Evolutionary conservation across 257 asterid species (phyloP), one percentile per base, ranked within the genome.

Genomic region (Linderniella brevidens): DNA sequence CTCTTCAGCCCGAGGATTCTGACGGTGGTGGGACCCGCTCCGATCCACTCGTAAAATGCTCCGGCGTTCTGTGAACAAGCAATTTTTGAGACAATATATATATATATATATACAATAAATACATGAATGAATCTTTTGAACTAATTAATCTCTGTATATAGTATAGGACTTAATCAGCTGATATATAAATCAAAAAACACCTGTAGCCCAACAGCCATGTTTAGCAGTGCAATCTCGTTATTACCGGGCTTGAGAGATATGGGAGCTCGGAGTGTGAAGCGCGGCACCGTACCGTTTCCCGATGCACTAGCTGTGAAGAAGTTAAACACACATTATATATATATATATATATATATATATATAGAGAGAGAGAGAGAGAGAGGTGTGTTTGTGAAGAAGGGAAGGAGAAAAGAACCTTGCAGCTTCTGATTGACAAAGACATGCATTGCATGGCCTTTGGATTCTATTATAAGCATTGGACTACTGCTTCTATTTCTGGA

Each of bases 391-490:
- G n/a, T n/a, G 55, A 37, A 45, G 41, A 52, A 39, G 46, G 48
- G 59, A 56, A 35, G 8, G 29, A 25, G 19, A 50, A 48, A 40
- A 40, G 46, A 53, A 84, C 96, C 96, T 76, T 76, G 88, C 64
- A 86, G 92, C 56, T 64, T 74, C 65, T 86, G 78, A 60, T 86
- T 81, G 67, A 81, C 54, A 50, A 86, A 86, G 63, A 69, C 75
- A 52, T 81, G 93, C 77, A 86, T 67, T 15, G 85, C 92, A 53
- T 86, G 96, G 65, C 96, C 96, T 75, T 68, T 74, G 8, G 96
- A 86, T 68, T 86, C 93, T 55, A 86, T 64, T 15, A 59, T 56
- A 57, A 86, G 93, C 73, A 67, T 60, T 55, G 88, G 73, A 53
- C 54, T 6, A 25, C 6, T 64, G 61, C 55, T 62, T 60, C 81